These are phyloP conservation scores for Silene latifolia DNA, from an alignment of 148 eudicot genomes.

Conservation along the genomic window DNA sequence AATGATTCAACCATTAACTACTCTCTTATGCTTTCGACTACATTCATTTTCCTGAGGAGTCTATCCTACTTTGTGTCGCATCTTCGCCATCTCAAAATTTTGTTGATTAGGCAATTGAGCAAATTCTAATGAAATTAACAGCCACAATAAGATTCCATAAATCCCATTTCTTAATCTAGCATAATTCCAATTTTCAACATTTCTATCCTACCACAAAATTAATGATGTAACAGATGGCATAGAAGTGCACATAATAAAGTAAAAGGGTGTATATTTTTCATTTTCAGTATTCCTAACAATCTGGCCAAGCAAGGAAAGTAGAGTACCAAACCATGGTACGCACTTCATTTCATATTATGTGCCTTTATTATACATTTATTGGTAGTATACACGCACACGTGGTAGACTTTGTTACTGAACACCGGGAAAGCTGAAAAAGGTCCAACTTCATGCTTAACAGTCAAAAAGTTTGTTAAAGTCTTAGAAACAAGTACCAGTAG, in stretches of 20 bases:
- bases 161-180: not conserved
- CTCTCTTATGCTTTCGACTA: not conserved
- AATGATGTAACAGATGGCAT: slow-evolving; percentile 5
- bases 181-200: slow-evolving; percentile 5
- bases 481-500: too few relatives aligned
- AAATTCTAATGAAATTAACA: not conserved
- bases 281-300: slow-evolving; percentile 1
- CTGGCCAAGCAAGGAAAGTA: slow-evolving; percentile 15
- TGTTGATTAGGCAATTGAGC: not conserved
- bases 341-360: too few relatives aligned
- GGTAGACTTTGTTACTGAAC: too few relatives aligned
- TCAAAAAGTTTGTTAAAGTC: too few relatives aligned
- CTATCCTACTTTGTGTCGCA: too few relatives aligned
- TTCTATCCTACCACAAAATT: not conserved
- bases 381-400: too few relatives aligned
- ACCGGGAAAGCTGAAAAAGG: too few relatives aligned
- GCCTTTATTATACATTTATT: too few relatives aligned
- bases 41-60: not conserved
- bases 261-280: too few relatives aligned
- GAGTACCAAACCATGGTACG: too few relatives aligned
- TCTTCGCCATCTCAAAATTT: not conserved
- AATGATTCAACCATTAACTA: slow-evolving; percentile 10
- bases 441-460: too few relatives aligned
- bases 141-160: slow-evolving; percentile 1
- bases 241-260: too few relatives aligned